Base-by-base conservation (phyloP, 768 basidiomycete genomes). In the Phanerochaete sordida region DNA sequence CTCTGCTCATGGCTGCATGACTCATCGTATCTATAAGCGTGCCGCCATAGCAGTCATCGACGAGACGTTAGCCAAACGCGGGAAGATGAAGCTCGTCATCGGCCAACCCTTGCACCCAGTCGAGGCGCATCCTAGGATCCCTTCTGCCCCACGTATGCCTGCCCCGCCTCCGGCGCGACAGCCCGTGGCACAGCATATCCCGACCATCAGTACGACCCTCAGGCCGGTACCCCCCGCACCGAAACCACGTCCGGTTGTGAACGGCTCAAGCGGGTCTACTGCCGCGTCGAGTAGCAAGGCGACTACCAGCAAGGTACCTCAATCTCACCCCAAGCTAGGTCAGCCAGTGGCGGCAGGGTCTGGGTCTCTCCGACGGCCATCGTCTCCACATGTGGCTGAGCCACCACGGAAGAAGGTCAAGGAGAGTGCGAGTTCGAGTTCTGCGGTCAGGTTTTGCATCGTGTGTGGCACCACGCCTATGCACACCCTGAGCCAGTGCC, bases 21-120 rank as follows among this genome's bases (percentile, higher is more conserved):
- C 56, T 54, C 12, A 64, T 54, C 52, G 33, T 43, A 4, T 39
- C 49, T 48, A 2, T 58, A 67, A 90, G 90, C 76, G 72, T 64
- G 82, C 79, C 46, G 91, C 91, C 13, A 81, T 93, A 52, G 72
- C 73, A 27, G 83, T 84, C 6, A 91, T 93, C 62, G 91, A 93
- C 59, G 77, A 84, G 59, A 78, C 83, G 2, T 75, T 93, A 15
- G 67, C 77, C 59, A 63, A 73, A 54, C 82, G 87, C 16, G 86
- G 87, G 2, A 77, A 85, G 44, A 69, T 81, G 1, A 68, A 79
- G 51, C 72, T 90, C 23, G 79, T 91, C 57, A 75, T 73, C 37
- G 85, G 84, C 1, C 88, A 91, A 68, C 87, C 89, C 44, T 76
- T 88, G 4, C 77, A 81, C 62, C 80, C 84, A 12, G 72, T 88